Conservation (phyloP, 495 filamentous ascomycete species). For the Cenococcum geophilum region DNA sequence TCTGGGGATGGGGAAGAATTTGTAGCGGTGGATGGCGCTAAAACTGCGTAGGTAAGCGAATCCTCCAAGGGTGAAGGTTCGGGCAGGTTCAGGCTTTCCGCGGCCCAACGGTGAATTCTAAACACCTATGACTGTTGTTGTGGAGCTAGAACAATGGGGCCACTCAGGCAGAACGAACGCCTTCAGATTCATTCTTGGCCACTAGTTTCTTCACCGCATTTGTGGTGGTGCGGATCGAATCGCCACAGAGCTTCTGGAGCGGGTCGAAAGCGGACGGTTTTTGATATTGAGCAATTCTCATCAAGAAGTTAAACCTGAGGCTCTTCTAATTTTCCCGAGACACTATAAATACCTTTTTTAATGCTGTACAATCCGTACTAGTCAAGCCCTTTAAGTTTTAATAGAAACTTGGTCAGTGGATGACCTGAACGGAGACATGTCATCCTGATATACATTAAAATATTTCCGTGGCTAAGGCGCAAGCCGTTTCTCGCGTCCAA, state of each 20-base stretch:
- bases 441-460: background rate
- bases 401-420: background rate
- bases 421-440: background rate
- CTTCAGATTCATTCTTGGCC: background rate
- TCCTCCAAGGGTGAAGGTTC: background rate
- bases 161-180: background rate
- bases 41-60: constrained; percentile 7
- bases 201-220: background rate
- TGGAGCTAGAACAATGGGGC: background rate
- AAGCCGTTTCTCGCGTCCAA: background rate
- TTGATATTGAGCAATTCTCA: background rate
- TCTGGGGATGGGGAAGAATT: constrained; percentile 5
- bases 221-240: background rate
- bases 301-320: no score
- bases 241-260: constrained; percentile 1
- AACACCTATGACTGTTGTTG: background rate
- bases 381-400: background rate
- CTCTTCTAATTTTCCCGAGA: no score
- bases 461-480: background rate
- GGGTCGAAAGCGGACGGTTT: background rate
- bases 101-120: constrained; percentile 5
- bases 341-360: background rate
- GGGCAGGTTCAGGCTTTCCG: constrained; percentile 5
- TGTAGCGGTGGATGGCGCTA: constrained; percentile 9
- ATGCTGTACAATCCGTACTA: background rate